A percentile compares a stretch with the other conserved stretches of the same genome.
Conservation (phyloP, 1,139 yeast species). For the Yamadazyma siamensis region DNA sequence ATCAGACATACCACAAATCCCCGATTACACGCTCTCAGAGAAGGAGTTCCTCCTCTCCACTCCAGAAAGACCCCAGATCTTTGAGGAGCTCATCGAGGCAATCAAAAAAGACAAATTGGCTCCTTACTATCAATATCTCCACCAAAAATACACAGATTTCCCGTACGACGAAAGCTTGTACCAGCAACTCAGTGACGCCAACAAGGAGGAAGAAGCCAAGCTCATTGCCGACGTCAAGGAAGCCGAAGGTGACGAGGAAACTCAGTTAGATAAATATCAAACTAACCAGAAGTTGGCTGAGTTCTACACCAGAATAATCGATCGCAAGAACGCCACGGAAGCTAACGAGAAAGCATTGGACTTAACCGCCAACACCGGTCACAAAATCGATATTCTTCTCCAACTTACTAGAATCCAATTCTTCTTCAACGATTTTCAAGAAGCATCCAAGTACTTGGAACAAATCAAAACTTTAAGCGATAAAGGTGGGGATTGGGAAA, state of each 20-base stretch:
- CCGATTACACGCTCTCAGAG: conserved; percentile 79
- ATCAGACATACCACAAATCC: conserved; percentile 59
- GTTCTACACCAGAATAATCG: conserved; percentile 82
- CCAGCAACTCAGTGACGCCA: conserved; percentile 46
- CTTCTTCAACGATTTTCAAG: conserved; percentile 74
- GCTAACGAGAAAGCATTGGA: conserved; percentile 75
- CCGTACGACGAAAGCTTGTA: conserved; percentile 61
- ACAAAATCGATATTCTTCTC: conserved; percentile 81
- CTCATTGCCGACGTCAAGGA: conserved; percentile 64
- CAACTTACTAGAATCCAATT: conserved; percentile 84
- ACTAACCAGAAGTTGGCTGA: conserved; percentile 83
- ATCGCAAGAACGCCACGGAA: conserved; percentile 66
- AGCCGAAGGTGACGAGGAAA: conserved; percentile 86
- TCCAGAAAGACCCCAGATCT: conserved; percentile 35
- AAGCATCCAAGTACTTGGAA: conserved; percentile 71
- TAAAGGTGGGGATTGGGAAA: conserved; percentile 99
- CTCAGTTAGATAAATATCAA: conserved; percentile 76
- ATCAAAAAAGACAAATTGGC: conserved; percentile 67
- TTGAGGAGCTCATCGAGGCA: conserved; percentile 45
- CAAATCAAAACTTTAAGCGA: conserved; percentile 75
- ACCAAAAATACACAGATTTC: conserved; percentile 44
- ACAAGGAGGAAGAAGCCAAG: conserved; percentile 52
- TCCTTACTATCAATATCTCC: conserved; percentile 77
- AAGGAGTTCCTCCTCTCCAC: conserved; percentile 57
- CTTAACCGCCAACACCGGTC: conserved; percentile 80